Conservation (phyloP, 148 eudicot genomes). For the Cornus florida region DNA sequence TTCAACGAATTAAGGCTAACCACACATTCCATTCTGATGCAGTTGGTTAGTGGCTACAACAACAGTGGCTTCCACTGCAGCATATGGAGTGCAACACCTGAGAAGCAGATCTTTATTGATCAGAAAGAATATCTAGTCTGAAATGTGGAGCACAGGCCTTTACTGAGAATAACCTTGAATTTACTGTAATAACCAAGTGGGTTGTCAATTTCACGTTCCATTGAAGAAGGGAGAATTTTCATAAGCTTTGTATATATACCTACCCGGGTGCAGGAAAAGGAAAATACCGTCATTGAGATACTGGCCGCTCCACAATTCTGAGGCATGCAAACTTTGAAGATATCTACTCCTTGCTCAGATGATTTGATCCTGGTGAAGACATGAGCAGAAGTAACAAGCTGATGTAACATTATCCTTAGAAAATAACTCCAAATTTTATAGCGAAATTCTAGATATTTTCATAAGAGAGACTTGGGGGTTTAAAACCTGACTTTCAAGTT, state of each 20-base stretch:
- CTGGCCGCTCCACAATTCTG: no score
- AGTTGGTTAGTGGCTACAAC: conserved; percentile 96
- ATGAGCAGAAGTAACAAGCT: background rate
- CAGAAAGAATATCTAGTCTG: conserved; percentile 26
- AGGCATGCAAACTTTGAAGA: no score
- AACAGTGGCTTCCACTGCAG: conserved; percentile 80
- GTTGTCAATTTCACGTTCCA: background rate
- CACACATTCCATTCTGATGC: conserved; percentile 22
- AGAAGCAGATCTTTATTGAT: conserved; percentile 35
- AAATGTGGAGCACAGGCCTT: background rate
- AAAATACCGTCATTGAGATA: background rate
- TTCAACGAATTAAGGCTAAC: background rate
- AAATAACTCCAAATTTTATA: background rate
- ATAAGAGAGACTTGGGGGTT: no score
- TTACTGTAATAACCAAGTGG: background rate
- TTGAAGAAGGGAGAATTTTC: background rate
- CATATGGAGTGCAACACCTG: conserved; percentile 73
- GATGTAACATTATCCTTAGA: background rate
- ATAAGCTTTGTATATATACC: background rate
- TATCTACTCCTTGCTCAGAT: background rate
- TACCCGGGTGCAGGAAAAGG: background rate
- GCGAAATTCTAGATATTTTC: background rate
- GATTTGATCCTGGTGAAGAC: background rate
- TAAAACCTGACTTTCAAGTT: no score
- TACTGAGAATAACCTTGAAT: background rate